phyloP scores from a whole-genome alignment of 164 flowering plant genomes.

The Macadamia integrifolia region DNA sequence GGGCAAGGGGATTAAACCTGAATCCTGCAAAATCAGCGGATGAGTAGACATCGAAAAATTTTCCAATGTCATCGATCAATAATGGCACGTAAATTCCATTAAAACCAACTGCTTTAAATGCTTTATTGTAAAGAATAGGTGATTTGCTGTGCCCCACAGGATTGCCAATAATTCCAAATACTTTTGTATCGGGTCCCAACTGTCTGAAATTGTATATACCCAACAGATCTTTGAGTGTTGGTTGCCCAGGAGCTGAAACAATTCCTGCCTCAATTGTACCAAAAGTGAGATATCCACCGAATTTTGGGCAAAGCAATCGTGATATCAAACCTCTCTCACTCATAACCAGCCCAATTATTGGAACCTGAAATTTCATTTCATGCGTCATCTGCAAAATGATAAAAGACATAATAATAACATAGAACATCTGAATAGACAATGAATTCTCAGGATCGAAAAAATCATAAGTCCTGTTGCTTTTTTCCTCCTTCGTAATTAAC shows the following conservation, averaged over 20 bases:
- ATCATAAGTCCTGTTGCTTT: neutral
- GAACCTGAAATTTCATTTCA: constrained; percentile 53
- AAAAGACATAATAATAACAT: too few relatives aligned
- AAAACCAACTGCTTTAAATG: constrained; percentile 67
- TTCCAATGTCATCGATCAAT: constrained; percentile 74
- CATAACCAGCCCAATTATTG: constrained; percentile 85
- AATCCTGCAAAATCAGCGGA: constrained; percentile 87
- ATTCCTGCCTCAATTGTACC: constrained; percentile 67
- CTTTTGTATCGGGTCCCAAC: constrained; percentile 71
- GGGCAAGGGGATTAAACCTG: constrained; percentile 49
- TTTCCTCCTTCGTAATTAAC: too few relatives aligned
- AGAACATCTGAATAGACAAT: too few relatives aligned
- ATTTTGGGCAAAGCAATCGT: constrained; percentile 79
- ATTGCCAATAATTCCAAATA: constrained; percentile 89
- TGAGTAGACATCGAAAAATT: constrained; percentile 67
- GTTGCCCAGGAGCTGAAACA: constrained; percentile 97
- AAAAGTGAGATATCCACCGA: constrained; percentile 94
- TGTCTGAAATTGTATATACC: constrained; percentile 64
- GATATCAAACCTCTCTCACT: constrained; percentile 88
- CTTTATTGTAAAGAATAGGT: constrained; percentile 65
- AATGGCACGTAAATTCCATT: constrained; percentile 81
- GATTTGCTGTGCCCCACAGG: constrained; percentile 94
- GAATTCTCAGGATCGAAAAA: neutral
- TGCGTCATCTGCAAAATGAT: constrained; percentile 5
- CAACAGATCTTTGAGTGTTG: constrained; percentile 68